Evolutionary conservation across 1,284 basidiomycete species (phyloP).

Genomic region (Trichosporon coremiiforme): DNA sequence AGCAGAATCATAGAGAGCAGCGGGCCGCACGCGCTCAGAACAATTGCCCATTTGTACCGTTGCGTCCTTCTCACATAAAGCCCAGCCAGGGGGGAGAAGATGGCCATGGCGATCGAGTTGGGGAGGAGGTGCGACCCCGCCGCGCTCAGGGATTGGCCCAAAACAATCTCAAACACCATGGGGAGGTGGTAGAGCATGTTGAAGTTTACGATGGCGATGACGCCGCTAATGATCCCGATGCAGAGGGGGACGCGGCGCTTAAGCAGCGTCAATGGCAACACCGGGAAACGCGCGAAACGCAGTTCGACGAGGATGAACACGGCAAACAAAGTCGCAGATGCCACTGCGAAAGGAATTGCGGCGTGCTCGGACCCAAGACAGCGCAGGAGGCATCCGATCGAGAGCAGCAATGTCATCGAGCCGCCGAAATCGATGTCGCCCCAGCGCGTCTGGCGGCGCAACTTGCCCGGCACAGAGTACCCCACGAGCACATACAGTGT

Average conservation of each 20-base stretch:
- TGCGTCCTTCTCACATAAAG: constrained; percentile 32
- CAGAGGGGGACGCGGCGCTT: constrained; percentile 34
- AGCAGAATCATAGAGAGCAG: constrained; percentile 39
- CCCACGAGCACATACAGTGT: constrained; percentile 24
- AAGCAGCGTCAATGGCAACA: constrained; percentile 38
- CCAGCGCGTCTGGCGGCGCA: neutral
- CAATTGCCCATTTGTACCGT: constrained; percentile 37
- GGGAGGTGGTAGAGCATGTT: constrained; percentile 45
- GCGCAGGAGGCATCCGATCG: constrained; percentile 36
- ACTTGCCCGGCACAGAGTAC: constrained; percentile 21
- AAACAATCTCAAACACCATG: constrained; percentile 42
- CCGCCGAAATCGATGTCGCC: constrained; percentile 39
- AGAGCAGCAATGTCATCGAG: constrained; percentile 32
- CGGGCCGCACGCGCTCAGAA: constrained; percentile 36
- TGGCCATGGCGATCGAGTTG: constrained; percentile 38
- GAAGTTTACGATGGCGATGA: constrained; percentile 43
- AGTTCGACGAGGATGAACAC: constrained; percentile 40
- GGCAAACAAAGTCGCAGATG: constrained; percentile 29
- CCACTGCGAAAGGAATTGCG: neutral
- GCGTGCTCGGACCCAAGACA: constrained; percentile 26
- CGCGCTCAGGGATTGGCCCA: constrained; percentile 27
- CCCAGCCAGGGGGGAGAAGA: constrained; percentile 38
- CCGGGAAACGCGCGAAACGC: constrained; percentile 32
- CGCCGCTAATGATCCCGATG: constrained; percentile 37
- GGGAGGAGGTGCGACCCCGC: constrained; percentile 41